These are phyloP conservation scores for Phytophthora pinifolia DNA, from an alignment of 352 stramenopile genomes.

Conservation along the genomic window DNA sequence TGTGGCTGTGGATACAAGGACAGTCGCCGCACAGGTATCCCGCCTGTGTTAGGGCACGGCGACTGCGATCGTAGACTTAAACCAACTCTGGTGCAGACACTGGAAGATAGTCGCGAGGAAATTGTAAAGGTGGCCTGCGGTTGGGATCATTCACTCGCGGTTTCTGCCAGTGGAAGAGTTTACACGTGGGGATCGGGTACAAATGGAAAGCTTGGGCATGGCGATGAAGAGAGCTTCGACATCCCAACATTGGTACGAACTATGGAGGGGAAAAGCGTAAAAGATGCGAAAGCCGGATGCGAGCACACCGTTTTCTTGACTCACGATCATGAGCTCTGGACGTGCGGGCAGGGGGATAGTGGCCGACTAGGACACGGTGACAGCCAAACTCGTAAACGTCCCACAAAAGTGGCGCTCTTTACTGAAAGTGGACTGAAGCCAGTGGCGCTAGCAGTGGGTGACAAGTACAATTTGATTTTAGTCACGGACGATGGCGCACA, in stretches of 20 bases:
- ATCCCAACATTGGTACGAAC: slow-evolving; percentile 51
- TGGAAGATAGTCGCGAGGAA: slow-evolving; percentile 60
- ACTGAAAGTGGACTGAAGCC: slow-evolving; percentile 44
- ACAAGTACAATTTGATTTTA: slow-evolving; percentile 87
- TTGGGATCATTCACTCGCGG: slow-evolving; percentile 82
- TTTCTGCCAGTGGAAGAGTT: slow-evolving; percentile 53
- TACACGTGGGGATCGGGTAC: slow-evolving; percentile 82
- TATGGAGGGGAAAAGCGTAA: slow-evolving; percentile 52
- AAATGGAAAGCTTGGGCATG: slow-evolving; percentile 84
- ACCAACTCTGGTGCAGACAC: slow-evolving; percentile 48
- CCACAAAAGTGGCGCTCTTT: slow-evolving; percentile 63
- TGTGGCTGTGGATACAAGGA: slow-evolving; percentile 87
- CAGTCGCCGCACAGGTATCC: slow-evolving; percentile 72
- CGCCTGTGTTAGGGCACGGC: slow-evolving; percentile 76
- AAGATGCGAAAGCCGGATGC: slow-evolving; percentile 77
- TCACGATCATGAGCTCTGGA: slow-evolving; percentile 64
- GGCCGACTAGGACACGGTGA: slow-evolving; percentile 76
- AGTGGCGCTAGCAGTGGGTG: slow-evolving; percentile 77
- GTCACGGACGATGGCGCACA: slow-evolving; percentile 42
- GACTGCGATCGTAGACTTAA: slow-evolving; percentile 69
- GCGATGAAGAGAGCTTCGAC: slow-evolving; percentile 79
- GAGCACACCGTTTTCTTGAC: slow-evolving; percentile 76
- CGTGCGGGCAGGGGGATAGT: slow-evolving; percentile 83
- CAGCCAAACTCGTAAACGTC: slow-evolving; percentile 57
- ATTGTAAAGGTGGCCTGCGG: slow-evolving; percentile 68